Percentiles rank a stretch among this genome's conserved stretches.
Conservation (phyloP, 2,329 filamentous ascomycete species). For the Aspergillus caelatus region DNA sequence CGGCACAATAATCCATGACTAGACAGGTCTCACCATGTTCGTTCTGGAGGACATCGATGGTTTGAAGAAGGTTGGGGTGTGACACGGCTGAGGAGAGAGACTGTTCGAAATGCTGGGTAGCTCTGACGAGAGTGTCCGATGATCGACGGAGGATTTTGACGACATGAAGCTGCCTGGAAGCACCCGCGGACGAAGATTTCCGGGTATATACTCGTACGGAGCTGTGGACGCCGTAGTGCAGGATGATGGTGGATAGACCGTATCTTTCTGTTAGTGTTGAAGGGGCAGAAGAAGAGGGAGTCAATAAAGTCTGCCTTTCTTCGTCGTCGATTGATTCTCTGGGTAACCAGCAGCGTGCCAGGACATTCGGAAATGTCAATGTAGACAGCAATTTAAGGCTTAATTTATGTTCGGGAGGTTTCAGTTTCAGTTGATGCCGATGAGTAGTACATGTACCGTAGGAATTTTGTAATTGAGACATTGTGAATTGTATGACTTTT, state of each 20-base stretch:
- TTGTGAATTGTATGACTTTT: background rate
- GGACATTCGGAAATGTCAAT: slow-evolving; percentile 1
- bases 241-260: slow-evolving; percentile 29
- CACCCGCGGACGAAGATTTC: slow-evolving; percentile 4
- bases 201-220: slow-evolving; percentile 28
- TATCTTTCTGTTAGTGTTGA: slow-evolving; percentile 25
- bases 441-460: background rate
- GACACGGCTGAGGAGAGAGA: slow-evolving; percentile 19
- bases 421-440: slow-evolving; percentile 10
- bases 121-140: slow-evolving; percentile 12
- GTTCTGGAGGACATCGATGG: slow-evolving; percentile 31
- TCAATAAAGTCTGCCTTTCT: slow-evolving; percentile 21
- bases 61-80: slow-evolving; percentile 34
- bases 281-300: background rate
- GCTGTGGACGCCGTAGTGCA: slow-evolving; percentile 32
- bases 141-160: slow-evolving; percentile 33
- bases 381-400: background rate
- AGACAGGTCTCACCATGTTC: slow-evolving; percentile 31
- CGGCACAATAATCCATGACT: slow-evolving; percentile 62
- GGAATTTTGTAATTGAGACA: background rate
- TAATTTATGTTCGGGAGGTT: background rate
- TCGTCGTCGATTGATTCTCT: slow-evolving; percentile 3
- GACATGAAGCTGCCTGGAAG: slow-evolving; percentile 21
- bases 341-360: slow-evolving; percentile 8
- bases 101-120: slow-evolving; percentile 16